Conservation (phyloP, 1,284 basidiomycete species). For the Ustilago nuda region DNA sequence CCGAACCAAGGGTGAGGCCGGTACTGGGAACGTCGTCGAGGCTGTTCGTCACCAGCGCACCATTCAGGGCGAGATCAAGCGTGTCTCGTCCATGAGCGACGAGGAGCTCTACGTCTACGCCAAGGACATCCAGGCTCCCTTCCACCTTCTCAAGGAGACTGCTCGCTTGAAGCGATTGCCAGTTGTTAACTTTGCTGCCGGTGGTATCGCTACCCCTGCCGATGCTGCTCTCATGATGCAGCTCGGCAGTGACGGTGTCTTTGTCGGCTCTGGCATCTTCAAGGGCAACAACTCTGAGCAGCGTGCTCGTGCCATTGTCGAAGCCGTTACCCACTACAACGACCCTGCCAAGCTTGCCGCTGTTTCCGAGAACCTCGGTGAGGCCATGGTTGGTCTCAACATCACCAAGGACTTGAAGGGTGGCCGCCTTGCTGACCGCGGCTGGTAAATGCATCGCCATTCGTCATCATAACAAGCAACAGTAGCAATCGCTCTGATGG, state of each 20-base stretch:
- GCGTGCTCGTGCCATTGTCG: constrained; percentile 95
- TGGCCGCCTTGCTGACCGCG: constrained; percentile 62
- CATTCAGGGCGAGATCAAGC: constrained; percentile 85
- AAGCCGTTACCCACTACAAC: constrained; percentile 91
- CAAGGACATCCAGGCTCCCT: constrained; percentile 90
- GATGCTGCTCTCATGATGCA: constrained; percentile 99
- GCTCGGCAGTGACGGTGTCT: constrained; percentile 91
- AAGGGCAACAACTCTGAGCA: constrained; percentile 89
- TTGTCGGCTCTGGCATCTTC: constrained; percentile 70
- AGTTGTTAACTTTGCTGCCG: constrained; percentile 81
- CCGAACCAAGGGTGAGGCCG: constrained; percentile 76
- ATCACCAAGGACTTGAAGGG: constrained; percentile 72
- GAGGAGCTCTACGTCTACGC: constrained; percentile 96
- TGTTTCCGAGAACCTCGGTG: constrained; percentile 88
- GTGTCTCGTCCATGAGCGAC: constrained; percentile 83
- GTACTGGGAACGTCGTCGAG: constrained; percentile 97
- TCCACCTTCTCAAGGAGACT: constrained; percentile 95
- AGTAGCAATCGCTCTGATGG: neutral
- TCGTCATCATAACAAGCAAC: neutral
- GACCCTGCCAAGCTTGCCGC: constrained; percentile 71
- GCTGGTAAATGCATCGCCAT: constrained; percentile 51
- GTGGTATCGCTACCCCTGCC: constrained; percentile 95
- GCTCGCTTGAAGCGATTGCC: constrained; percentile 92
- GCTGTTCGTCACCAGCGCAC: constrained; percentile 87
- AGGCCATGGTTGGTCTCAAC: constrained; percentile 91